Percentiles rank a stretch among this genome's conserved stretches.
phyloP scores from a whole-genome alignment of 345 rosid species.

The Luvunga scandens region DNA sequence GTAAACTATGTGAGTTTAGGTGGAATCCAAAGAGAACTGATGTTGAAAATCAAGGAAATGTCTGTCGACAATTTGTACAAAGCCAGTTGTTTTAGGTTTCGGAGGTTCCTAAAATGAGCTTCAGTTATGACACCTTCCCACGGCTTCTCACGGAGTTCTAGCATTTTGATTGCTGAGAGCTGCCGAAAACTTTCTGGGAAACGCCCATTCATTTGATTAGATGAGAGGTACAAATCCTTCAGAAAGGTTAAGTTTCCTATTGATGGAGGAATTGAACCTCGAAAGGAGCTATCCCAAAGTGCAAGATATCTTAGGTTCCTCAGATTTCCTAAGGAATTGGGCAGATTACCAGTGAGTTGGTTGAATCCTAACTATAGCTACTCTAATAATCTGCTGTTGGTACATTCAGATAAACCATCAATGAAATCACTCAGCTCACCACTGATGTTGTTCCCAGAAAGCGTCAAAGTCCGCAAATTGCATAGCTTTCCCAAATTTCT shows the following conservation, averaged over 20 bases:
- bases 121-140: too few species aligned
- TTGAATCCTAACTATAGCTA: conserved; percentile 18
- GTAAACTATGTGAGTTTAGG: too few species aligned
- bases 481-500: conserved; percentile 7
- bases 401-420: conserved; percentile 9
- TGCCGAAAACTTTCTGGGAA: too few species aligned
- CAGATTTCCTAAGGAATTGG: conserved; percentile 28
- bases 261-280: conserved; percentile 29
- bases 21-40: too few species aligned
- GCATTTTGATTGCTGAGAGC: too few species aligned
- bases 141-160: too few species aligned
- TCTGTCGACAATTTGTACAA: too few species aligned
- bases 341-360: conserved; percentile 24
- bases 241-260: conserved; percentile 26
- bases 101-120: too few species aligned
- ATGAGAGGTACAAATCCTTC: conserved; percentile 9
- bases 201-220: conserved; percentile 20
- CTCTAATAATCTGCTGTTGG: conserved; percentile 14
- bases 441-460: conserved; percentile 13
- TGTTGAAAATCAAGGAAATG: too few species aligned
- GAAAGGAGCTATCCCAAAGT: conserved; percentile 16
- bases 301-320: conserved; percentile 14
- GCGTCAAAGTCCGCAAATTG: conserved; percentile 8
- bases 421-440: conserved; percentile 23
- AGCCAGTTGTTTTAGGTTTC: too few species aligned